A percentile compares a stretch with the other conserved stretches of the same genome.
Conservation (phyloP, 805 yeast genomes). For the Ogataea henricii region DNA sequence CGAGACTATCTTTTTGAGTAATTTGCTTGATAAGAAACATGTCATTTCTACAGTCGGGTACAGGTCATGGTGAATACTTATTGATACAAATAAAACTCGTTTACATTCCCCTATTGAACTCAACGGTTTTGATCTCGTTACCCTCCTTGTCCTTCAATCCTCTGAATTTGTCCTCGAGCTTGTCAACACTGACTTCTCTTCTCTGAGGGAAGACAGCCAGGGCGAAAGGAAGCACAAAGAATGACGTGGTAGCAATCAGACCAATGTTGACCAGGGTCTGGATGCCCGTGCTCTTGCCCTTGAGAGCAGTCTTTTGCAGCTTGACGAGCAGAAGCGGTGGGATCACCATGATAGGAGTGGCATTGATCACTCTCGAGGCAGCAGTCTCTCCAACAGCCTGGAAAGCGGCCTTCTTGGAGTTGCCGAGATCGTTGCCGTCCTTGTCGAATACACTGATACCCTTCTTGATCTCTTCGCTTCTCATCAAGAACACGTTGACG, state of each 20-base stretch:
- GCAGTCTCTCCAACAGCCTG: slow-evolving; percentile 98
- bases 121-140: slow-evolving; percentile 55
- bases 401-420: slow-evolving; percentile 82
- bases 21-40: slow-evolving; percentile 5
- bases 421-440: slow-evolving; percentile 65
- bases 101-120: slow-evolving; percentile 93
- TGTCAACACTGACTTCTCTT: slow-evolving; percentile 56
- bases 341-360: slow-evolving; percentile 95
- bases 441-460: slow-evolving; percentile 75
- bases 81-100: background rate
- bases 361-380: slow-evolving; percentile 89
- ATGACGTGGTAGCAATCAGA: slow-evolving; percentile 79
- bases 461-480: slow-evolving; percentile 88
- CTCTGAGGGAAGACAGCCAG: slow-evolving; percentile 94
- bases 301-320: slow-evolving; percentile 70
- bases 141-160: slow-evolving; percentile 66
- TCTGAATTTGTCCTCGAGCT: slow-evolving; percentile 66
- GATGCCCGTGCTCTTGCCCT: slow-evolving; percentile 62
- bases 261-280: slow-evolving; percentile 82
- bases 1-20: slow-evolving; percentile 1
- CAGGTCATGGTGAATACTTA: too few species aligned
- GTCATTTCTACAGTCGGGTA: too few species aligned
- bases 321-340: slow-evolving; percentile 86
- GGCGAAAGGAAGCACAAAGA: slow-evolving; percentile 90
- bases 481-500: slow-evolving; percentile 94